Conservation (phyloP, 2,329 filamentous ascomycete species). For the Bipolaris gigantea region DNA sequence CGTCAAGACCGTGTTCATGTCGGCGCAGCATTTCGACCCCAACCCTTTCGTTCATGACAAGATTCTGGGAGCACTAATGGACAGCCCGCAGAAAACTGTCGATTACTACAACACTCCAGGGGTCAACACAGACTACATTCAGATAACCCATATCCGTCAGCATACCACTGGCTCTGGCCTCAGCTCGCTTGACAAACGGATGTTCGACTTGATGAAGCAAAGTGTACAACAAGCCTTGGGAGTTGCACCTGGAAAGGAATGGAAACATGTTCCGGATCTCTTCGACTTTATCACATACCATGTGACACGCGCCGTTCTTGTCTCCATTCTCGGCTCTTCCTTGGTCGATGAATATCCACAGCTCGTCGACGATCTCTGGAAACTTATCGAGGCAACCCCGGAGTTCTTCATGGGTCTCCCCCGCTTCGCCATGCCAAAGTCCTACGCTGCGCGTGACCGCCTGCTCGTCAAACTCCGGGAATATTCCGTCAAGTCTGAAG, state of each 20-base stretch:
- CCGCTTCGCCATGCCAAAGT: slow-evolving; percentile 9
- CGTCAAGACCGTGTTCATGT: slow-evolving; percentile 13
- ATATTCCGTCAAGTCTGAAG: slow-evolving; percentile 9
- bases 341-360: slow-evolving; percentile 11
- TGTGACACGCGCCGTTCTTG: slow-evolving; percentile 9
- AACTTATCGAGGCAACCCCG: slow-evolving; percentile 19
- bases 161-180: slow-evolving; percentile 13
- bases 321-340: slow-evolving; percentile 14
- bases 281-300: slow-evolving; percentile 14
- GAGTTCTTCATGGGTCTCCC: slow-evolving; percentile 19
- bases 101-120: slow-evolving; percentile 16
- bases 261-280: slow-evolving; percentile 17
- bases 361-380: slow-evolving; percentile 18
- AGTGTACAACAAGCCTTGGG: slow-evolving; percentile 7
- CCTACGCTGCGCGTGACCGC: slow-evolving; percentile 17
- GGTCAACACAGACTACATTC: slow-evolving; percentile 13
- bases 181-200: slow-evolving; percentile 8
- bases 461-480: slow-evolving; percentile 12
- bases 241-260: neutral
- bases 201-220: slow-evolving; percentile 10
- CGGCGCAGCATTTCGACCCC: slow-evolving; percentile 16
- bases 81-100: slow-evolving; percentile 17
- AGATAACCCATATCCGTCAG: slow-evolving; percentile 17
- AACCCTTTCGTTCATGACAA: slow-evolving; percentile 18
- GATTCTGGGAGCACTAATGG: slow-evolving; percentile 21